These are phyloP conservation scores for Pisolithus tinctorius DNA, from an alignment of 768 basidiomycete species.

Conservation along the genomic window DNA sequence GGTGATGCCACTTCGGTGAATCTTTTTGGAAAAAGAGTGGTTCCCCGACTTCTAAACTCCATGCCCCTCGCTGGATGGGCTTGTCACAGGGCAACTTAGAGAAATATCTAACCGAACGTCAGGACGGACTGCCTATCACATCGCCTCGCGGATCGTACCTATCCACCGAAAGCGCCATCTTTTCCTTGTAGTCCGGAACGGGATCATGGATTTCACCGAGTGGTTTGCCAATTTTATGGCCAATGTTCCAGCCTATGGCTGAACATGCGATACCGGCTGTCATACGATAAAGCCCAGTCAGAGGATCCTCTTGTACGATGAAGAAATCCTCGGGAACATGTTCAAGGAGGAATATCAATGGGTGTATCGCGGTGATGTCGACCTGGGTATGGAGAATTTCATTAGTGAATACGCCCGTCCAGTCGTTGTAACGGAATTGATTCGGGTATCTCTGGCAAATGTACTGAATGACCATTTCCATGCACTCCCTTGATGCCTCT, in stretches of 20 bases:
- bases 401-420: conserved; percentile 35
- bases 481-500: conserved; percentile 42
- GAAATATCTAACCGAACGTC: conserved; percentile 32
- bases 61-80: conserved; percentile 48
- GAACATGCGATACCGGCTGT: conserved; percentile 42
- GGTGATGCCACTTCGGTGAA: conserved; percentile 30
- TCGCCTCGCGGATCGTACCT: conserved; percentile 24
- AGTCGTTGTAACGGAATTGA: conserved; percentile 36
- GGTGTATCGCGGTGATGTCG: conserved; percentile 25
- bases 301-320: conserved; percentile 34
- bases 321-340: conserved; percentile 49
- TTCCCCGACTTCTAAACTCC: conserved; percentile 45
- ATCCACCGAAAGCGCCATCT: conserved; percentile 43
- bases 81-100: conserved; percentile 39
- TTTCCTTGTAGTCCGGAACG: conserved; percentile 46
- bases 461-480: conserved; percentile 52
- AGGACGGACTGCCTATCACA: background rate
- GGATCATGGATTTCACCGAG: conserved; percentile 40
- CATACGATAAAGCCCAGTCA: conserved; percentile 38
- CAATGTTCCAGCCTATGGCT: conserved; percentile 43
- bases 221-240: conserved; percentile 41
- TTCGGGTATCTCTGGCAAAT: conserved; percentile 51
- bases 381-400: conserved; percentile 31
- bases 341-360: conserved; percentile 40
- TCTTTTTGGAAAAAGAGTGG: conserved; percentile 39